A percentile compares a stretch with the other conserved stretches of the same genome.
phyloP scores from a whole-genome alignment of 225 moss, liverwort and hornwort species.

The Asterella californica region DNA sequence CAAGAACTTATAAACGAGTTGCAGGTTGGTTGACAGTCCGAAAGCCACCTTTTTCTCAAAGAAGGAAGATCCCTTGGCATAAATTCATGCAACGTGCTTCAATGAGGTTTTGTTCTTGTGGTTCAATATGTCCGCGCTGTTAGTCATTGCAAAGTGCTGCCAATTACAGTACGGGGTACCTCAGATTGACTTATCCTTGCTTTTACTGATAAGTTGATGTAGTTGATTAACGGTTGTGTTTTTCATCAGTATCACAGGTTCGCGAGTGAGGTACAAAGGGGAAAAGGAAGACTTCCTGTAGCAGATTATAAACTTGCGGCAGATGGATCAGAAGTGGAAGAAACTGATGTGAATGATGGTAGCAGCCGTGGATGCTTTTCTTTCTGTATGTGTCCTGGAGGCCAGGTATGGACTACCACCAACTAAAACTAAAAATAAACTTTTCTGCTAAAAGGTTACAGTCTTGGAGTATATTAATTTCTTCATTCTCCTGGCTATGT shows the following conservation, averaged over 20 bases:
- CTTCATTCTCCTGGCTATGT: too few relatives aligned
- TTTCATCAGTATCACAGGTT: constrained; percentile 76
- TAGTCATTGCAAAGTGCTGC: background rate
- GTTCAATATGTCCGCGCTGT: background rate
- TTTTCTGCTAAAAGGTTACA: too few relatives aligned
- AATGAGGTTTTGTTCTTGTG: background rate
- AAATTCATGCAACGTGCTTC: background rate
- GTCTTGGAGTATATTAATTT: too few relatives aligned
- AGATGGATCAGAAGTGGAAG: constrained; percentile 26
- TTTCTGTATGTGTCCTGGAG: constrained; percentile 99
- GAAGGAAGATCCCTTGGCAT: background rate
- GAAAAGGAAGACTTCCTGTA: constrained; percentile 91
- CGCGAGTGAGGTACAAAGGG: constrained; percentile 80
- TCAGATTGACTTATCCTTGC: background rate
- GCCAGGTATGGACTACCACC: constrained; percentile 62
- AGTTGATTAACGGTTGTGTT: background rate
- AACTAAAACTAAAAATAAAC: too few relatives aligned
- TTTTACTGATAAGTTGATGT: background rate
- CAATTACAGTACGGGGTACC: background rate
- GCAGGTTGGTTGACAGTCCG: constrained; percentile 50
- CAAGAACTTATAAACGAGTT: constrained; percentile 97
- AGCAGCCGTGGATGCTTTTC: constrained; percentile 75
- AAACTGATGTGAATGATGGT: background rate
- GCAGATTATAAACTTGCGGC: constrained; percentile 80
- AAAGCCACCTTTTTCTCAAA: background rate